phyloP scores from a whole-genome alignment of 306 rosid genomes.

The Urtica urens region DNA sequence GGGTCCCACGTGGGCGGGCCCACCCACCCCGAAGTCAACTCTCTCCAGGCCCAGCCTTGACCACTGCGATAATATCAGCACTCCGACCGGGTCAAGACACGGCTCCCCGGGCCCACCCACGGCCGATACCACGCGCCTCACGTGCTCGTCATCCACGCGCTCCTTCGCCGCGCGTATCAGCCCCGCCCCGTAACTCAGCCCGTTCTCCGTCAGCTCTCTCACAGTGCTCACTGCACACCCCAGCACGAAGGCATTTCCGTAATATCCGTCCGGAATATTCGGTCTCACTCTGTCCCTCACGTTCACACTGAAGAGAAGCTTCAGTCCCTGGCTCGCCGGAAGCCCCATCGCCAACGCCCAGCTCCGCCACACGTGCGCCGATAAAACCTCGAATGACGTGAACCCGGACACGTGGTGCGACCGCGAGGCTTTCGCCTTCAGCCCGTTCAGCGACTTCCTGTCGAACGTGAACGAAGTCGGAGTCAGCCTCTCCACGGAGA shows the following conservation, averaged over 20 bases:
- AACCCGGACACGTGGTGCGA: conserved; percentile 22
- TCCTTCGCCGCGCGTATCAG: conserved; percentile 59
- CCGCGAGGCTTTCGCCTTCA: conserved; percentile 34
- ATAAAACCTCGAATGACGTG: conserved; percentile 68
- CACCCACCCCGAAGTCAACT: conserved; percentile 66
- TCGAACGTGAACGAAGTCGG: conserved; percentile 50
- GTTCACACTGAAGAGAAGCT: conserved; percentile 67
- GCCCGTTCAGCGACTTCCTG: conserved; percentile 19
- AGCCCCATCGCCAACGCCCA: conserved; percentile 70
- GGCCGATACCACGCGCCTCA: conserved; percentile 41
- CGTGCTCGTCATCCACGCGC: conserved; percentile 52
- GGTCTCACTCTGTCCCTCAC: conserved; percentile 60
- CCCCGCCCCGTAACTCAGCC: conserved; percentile 37
- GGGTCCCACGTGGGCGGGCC: conserved; percentile 55
- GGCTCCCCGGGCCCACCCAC: conserved; percentile 42
- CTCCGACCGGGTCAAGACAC: conserved; percentile 75
- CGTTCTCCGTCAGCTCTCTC: conserved; percentile 40
- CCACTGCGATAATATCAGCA: conserved; percentile 75
- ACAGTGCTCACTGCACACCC: conserved; percentile 59
- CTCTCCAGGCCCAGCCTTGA: conserved; percentile 75
- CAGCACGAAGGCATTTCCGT: conserved; percentile 76
- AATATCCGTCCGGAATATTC: conserved; percentile 58
- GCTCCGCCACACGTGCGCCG: conserved; percentile 85
- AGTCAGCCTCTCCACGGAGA: conserved; percentile 28
- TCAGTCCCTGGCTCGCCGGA: conserved; percentile 46